Percentiles rank a stretch among this genome's conserved stretches.
These are phyloP conservation scores for Pythium rhizo-oryzae DNA, from an alignment of 352 stramenopile genomes.

Conservation along the genomic window DNA sequence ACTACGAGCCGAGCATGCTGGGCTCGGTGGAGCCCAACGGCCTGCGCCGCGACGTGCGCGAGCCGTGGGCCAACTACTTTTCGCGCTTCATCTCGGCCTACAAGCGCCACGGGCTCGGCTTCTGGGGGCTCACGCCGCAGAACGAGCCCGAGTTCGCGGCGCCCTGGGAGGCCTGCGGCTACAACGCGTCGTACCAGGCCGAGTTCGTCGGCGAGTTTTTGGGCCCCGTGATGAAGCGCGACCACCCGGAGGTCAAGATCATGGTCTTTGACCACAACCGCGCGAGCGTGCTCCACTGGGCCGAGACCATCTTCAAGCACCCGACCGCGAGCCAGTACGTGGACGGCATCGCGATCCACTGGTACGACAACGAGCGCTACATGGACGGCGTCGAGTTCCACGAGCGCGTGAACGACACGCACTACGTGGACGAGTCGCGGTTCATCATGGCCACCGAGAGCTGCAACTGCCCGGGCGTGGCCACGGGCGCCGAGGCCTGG, in stretches of 20 bases:
- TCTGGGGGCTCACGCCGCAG: slow-evolving; percentile 91
- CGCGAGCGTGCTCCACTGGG: slow-evolving; percentile 69
- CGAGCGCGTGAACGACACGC: slow-evolving; percentile 74
- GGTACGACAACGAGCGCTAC: slow-evolving; percentile 71
- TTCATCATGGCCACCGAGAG: slow-evolving; percentile 78
- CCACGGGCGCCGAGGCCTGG: slow-evolving; percentile 63
- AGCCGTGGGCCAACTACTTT: slow-evolving; percentile 91
- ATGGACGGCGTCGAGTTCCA: slow-evolving; percentile 77
- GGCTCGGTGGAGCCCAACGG: slow-evolving; percentile 56
- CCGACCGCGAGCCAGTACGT: slow-evolving; percentile 72
- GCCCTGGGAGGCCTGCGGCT: slow-evolving; percentile 75
- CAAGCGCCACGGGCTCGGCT: slow-evolving; percentile 74
- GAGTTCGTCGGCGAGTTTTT: slow-evolving; percentile 88
- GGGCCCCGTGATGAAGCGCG: slow-evolving; percentile 74
- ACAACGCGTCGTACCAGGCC: slow-evolving; percentile 55
- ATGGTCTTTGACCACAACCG: slow-evolving; percentile 94
- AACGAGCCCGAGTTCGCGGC: slow-evolving; percentile 88
- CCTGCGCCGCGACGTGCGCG: slow-evolving; percentile 50
- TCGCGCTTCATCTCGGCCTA: slow-evolving; percentile 93
- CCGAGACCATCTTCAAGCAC: slow-evolving; percentile 69
- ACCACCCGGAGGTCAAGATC: slow-evolving; percentile 90
- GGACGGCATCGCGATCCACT: slow-evolving; percentile 92
- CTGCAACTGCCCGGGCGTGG: slow-evolving; percentile 77
- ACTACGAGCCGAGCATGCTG: slow-evolving; percentile 69
- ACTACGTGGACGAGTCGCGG: slow-evolving; percentile 57